Evolutionary conservation across 352 stramenopile genomes (phyloP), one percentile per base, ranked within the genome.

Genomic region (Phytopythium aichiense): DNA sequence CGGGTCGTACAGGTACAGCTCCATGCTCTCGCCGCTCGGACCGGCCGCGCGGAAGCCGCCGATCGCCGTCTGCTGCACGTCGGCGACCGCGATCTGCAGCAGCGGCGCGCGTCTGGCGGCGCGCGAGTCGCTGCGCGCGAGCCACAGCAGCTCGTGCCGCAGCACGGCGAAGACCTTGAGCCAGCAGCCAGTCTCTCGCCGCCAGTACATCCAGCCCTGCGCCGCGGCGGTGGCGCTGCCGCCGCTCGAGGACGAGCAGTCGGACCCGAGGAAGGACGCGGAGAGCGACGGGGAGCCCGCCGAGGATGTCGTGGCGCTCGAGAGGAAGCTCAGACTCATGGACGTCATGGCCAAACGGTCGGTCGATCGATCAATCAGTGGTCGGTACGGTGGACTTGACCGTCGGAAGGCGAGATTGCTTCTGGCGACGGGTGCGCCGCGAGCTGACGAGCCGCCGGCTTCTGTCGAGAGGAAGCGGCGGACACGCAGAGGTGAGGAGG

Each of bases 171-270:
- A 90, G 56, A 92, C 83, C 66, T 92, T 92, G 60, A 85, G 79
- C 83, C 83, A 92, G 71, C 74, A 87, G 58, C 80, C 69, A 45
- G 51, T 55, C 56, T 79, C 76, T 56, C 74, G 80, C 48, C 81
- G 80, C 83, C 83, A 92, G 72, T 90, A 92, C 73, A 90, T 87
- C 83, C 83, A 92, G 40, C 75, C 80, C 50, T 85, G 68, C 28
- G 71, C 46, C 28, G 67, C 63, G 48, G 53, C 61, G 22, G 52
- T 18, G 16, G 63, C 40, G 30, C 50, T 37, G 33, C 70, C 64
- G 49, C 78, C 68, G 22, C 77, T 63, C 8, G 50, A 23, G 20
- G 50, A 38, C 50, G 48, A 54, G 50, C 28, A 5, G 67, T 81
- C 73, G 46, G 75, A 65, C 6, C 65, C 62, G 59, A 74, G 54